Base-by-base conservation (phyloP, 371 early-diverging fungal species). In the Mortierella sp. region DNA sequence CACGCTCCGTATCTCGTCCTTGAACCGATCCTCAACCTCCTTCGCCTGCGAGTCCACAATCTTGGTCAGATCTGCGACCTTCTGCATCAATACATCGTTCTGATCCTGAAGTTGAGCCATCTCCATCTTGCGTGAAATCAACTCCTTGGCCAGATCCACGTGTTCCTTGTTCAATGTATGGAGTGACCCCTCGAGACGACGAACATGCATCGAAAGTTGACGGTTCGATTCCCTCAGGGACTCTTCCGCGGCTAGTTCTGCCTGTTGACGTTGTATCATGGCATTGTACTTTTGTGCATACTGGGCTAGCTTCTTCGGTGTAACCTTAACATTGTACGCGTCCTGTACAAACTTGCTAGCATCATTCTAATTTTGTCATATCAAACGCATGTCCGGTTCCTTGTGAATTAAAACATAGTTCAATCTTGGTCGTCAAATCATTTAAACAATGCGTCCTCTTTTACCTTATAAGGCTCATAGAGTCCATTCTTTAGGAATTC, bases 401-500 rank as follows among this genome's bases (percentile, higher is more conserved):
- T n/a, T n/a, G n/a, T n/a, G n/a, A n/a, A n/a, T n/a, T n/a, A n/a
- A n/a, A n/a, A n/a, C n/a, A n/a, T n/a, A n/a, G n/a, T n/a, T n/a
- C n/a, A n/a, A n/a, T n/a, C n/a, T n/a, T n/a, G n/a, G n/a, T n/a
- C 11, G 48, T 12, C 23, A 6, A 19, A 27, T 7, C 21, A 15
- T 1, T 0, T 21, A 34, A 14, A 24, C 7, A 23, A 15, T 15
- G 31, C 0, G 19, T 9, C 2, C 6, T 0, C 28, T 42, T 24
- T 41, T 39, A 37, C 46, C 32, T 19, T 82, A 69, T 88, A 94
- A 11, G 79, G 66, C 28, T 92, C 88, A 64, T 92, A 88, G 30
- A 95, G 68, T 15, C 90, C 93, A 59, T 80, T 85, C 65, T 96
- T 96, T 21, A 98, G 80, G 79, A 88, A 97, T 43, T 92, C 89